Evolutionary conservation across 345 rosid genomes (phyloP).

Genomic region (Salix caprea): DNA sequence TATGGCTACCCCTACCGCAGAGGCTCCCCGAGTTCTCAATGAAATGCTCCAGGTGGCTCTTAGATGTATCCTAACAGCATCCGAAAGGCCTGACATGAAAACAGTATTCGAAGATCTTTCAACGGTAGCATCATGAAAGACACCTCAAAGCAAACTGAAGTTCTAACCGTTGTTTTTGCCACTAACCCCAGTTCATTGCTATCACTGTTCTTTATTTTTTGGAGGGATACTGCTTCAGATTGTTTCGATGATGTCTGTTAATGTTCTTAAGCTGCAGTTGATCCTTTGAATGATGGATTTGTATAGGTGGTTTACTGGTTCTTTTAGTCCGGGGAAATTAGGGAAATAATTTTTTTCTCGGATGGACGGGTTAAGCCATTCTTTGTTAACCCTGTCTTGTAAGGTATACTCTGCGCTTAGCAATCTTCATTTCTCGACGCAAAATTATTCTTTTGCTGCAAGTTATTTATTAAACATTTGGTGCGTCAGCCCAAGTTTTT

Average conservation of each 20-base stretch:
- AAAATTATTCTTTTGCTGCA: not conserved
- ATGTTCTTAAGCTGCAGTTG: not conserved
- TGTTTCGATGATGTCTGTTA: not conserved
- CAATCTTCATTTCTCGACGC: not conserved
- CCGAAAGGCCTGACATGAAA: constrained; percentile 78
- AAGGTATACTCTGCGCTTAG: not conserved
- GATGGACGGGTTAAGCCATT: constrained; percentile 12
- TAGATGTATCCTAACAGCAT: constrained; percentile 64
- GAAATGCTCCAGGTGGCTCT: constrained; percentile 61
- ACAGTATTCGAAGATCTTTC: constrained; percentile 61
- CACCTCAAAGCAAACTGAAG: constrained; percentile 12
- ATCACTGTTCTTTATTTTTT: not conserved
- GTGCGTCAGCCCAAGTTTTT: too few relatives aligned
- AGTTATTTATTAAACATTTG: not conserved
- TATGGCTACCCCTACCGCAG: constrained; percentile 15
- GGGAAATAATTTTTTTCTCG: not conserved
- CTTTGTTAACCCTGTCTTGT: constrained; percentile 7
- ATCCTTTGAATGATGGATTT: constrained; percentile 19
- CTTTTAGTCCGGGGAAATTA: not conserved
- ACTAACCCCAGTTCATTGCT: constrained; percentile 22
- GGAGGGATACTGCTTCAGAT: not conserved
- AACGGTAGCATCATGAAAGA: constrained; percentile 14
- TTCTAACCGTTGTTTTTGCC: constrained; percentile 1
- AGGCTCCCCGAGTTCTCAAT: constrained; percentile 32
- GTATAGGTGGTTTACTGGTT: not conserved